Conservation (phyloP, 768 basidiomycete genomes). For the Russula earlei region DNA sequence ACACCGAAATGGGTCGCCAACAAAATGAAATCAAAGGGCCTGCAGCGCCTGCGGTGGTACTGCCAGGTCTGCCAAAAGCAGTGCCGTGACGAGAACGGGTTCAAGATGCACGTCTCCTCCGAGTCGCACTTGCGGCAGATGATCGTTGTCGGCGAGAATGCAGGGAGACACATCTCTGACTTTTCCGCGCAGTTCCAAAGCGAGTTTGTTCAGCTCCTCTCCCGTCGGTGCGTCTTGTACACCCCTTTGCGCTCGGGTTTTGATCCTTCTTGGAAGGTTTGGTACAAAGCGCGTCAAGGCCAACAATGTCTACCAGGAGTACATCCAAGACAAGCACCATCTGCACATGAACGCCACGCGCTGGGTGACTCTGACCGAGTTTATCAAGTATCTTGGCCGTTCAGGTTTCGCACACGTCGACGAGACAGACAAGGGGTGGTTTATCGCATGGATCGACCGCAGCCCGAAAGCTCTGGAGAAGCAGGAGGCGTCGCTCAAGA, state of each 20-base stretch:
- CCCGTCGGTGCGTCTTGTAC: slow-evolving; percentile 50
- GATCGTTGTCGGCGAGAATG: slow-evolving; percentile 83
- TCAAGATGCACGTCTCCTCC: slow-evolving; percentile 87
- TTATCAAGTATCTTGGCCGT: slow-evolving; percentile 81
- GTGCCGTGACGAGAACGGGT: slow-evolving; percentile 97
- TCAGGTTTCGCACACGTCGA: slow-evolving; percentile 65
- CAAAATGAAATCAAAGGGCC: slow-evolving; percentile 95
- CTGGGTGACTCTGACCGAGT: slow-evolving; percentile 98
- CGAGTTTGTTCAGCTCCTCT: slow-evolving; percentile 85
- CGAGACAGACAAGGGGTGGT: slow-evolving; percentile 98
- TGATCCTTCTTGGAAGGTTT: slow-evolving; percentile 40
- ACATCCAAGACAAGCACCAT: slow-evolving; percentile 88
- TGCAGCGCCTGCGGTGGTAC: slow-evolving; percentile 94
- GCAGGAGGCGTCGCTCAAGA: slow-evolving; percentile 83
- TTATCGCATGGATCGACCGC: slow-evolving; percentile 94
- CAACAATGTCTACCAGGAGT: slow-evolving; percentile 96
- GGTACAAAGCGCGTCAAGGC: slow-evolving; percentile 92
- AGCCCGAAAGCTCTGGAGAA: slow-evolving; percentile 91
- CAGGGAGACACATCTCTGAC: slow-evolving; percentile 77
- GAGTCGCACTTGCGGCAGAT: slow-evolving; percentile 93
- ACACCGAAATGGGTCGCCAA: slow-evolving; percentile 88
- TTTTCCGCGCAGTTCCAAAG: slow-evolving; percentile 85
- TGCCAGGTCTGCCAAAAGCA: slow-evolving; percentile 99
- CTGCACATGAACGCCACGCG: slow-evolving; percentile 98
- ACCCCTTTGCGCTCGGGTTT: neutral